Percentiles rank a stretch among this genome's conserved stretches.
Conservation (phyloP, 2,329 filamentous ascomycete species). For the Blastomyces emzantsi region DNA sequence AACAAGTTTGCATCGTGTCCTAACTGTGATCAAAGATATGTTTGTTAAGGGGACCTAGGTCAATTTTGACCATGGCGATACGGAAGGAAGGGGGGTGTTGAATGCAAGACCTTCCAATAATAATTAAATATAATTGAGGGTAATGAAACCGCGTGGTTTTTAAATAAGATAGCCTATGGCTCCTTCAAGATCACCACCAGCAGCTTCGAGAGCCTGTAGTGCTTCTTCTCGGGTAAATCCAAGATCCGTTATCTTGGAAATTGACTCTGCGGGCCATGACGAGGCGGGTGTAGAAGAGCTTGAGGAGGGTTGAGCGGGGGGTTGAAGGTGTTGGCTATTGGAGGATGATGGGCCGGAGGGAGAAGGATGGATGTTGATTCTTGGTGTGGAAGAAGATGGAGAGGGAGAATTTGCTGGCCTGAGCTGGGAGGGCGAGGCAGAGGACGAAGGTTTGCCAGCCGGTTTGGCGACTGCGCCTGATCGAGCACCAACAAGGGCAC, state of each 20-base stretch:
- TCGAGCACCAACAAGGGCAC: conserved; percentile 76
- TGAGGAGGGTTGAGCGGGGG: not conserved
- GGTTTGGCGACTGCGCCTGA: conserved; percentile 56
- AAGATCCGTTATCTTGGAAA: conserved; percentile 67
- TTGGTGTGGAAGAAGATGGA: conserved; percentile 18
- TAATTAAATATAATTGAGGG: not conserved
- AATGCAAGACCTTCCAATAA: not conserved
- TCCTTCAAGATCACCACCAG: conserved; percentile 75
- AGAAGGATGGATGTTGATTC: conserved; percentile 20
- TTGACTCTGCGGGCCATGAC: conserved; percentile 50
- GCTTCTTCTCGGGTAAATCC: conserved; percentile 71
- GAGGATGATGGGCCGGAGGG: not conserved
- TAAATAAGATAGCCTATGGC: conserved; percentile 71
- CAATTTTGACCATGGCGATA: not conserved
- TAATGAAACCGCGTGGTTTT: conserved; percentile 2
- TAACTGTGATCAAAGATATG: not conserved
- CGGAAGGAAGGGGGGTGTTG: not conserved
- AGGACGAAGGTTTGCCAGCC: conserved; percentile 20
- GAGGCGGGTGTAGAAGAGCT: conserved; percentile 16
- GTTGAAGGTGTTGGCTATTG: not conserved
- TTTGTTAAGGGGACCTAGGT: not conserved
- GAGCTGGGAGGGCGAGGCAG: conserved; percentile 12
- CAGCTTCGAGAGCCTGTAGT: conserved; percentile 69
- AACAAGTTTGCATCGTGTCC: not conserved
- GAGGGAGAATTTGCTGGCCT: conserved; percentile 14